These are phyloP conservation scores for Calonectria pteridis DNA, from an alignment of 2,329 filamentous ascomycete species.

Conservation along the genomic window DNA sequence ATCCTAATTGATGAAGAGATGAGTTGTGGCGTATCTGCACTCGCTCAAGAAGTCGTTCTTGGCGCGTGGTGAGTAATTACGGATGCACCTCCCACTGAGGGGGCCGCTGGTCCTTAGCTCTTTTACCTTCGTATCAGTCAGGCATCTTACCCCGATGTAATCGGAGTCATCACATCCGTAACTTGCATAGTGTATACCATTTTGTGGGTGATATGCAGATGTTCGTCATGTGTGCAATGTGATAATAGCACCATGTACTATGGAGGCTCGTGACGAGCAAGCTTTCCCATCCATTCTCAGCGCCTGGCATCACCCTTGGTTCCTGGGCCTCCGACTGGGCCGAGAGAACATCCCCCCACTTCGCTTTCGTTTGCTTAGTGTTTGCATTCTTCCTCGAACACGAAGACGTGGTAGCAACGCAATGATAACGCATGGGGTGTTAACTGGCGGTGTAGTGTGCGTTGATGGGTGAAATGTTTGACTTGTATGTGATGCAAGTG, in stretches of 20 bases:
- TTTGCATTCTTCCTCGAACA: slow-evolving; percentile 1
- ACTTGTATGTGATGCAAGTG: slow-evolving; percentile 1
- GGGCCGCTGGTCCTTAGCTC: not conserved
- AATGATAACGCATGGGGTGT: not conserved
- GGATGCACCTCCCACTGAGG: not conserved
- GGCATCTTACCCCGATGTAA: not conserved
- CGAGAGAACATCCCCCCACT: not conserved
- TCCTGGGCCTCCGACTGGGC: not conserved
- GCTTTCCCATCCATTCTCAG: not conserved
- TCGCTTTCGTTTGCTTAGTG: slow-evolving; percentile 2
- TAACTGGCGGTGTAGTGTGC: slow-evolving; percentile 18
- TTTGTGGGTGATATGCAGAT: slow-evolving; percentile 9
- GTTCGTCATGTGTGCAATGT: not conserved
- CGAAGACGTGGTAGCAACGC: not conserved
- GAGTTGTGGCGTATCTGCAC: not conserved
- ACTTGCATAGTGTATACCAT: not conserved
- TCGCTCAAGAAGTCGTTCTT: not conserved
- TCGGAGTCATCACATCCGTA: not conserved
- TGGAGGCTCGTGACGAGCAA: not conserved
- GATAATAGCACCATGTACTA: not conserved
- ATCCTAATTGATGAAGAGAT: slow-evolving; percentile 6
- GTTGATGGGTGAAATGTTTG: not conserved
- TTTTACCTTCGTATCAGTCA: not conserved
- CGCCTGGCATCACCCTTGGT: not conserved
- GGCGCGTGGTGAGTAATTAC: slow-evolving; percentile 1